Conservation (phyloP, 257 asterid species). For the Plantago ovata region DNA sequence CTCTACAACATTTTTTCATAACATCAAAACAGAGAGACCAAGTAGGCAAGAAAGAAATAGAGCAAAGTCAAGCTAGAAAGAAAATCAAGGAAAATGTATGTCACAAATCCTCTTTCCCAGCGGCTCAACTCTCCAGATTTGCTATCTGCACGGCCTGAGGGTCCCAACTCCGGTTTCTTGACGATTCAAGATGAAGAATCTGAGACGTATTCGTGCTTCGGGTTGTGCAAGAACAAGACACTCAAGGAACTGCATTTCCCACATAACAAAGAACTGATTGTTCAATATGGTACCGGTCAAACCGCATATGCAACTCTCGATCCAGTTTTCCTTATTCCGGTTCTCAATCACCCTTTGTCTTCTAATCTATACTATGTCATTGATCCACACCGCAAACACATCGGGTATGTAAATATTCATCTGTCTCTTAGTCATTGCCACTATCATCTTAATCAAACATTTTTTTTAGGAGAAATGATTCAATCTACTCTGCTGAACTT, state of each 20-base stretch:
- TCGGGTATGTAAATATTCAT: conserved; percentile 41
- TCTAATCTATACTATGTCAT: conserved; percentile 56
- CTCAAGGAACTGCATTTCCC: conserved; percentile 51
- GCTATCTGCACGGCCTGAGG: conserved; percentile 34
- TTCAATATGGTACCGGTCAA: conserved; percentile 16
- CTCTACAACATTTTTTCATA: no score
- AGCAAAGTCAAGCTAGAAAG: no score
- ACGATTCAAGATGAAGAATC: conserved; percentile 63
- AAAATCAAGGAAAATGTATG: conserved; percentile 47
- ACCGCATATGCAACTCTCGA: neutral
- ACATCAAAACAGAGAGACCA: no score
- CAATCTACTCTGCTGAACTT: neutral
- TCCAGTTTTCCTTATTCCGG: conserved; percentile 41
- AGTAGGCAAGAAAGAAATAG: no score
- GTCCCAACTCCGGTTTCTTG: conserved; percentile 59
- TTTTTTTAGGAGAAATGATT: neutral
- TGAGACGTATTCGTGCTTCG: conserved; percentile 50
- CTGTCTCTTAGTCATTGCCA: neutral
- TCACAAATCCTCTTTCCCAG: conserved; percentile 53
- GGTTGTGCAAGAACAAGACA: conserved; percentile 35
- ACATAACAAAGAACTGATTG: conserved; percentile 45
- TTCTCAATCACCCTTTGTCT: conserved; percentile 43
- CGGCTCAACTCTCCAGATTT: conserved; percentile 31
- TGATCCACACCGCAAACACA: conserved; percentile 38
- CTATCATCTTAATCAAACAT: no score